Evolutionary conservation across 768 basidiomycete genomes (phyloP).

Genomic region (Coprinopsis cinerea): DNA sequence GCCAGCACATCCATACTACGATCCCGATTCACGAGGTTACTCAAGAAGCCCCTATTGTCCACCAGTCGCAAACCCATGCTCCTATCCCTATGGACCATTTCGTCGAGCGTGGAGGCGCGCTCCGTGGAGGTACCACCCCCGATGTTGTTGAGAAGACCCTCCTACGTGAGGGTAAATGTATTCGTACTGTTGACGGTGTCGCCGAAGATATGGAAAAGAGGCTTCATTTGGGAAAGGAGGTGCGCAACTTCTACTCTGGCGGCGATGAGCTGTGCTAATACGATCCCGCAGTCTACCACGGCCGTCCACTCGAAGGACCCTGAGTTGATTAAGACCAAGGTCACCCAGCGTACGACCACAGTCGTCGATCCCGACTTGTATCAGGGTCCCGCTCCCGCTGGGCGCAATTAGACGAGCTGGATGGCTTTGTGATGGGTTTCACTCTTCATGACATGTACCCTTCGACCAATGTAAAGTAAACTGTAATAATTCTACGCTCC

Average conservation of each 20-base stretch:
- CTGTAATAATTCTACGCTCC: too few species aligned
- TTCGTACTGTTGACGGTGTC: conserved; percentile 22
- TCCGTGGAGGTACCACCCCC: conserved; percentile 12
- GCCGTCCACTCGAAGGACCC: too few species aligned
- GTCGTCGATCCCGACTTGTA: conserved; percentile 1
- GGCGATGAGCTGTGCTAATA: too few species aligned
- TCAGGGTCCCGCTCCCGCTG: neutral
- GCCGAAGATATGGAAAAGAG: conserved; percentile 17
- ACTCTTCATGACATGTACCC: too few species aligned
- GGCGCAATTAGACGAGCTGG: neutral
- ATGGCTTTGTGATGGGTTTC: too few species aligned
- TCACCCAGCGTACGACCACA: conserved; percentile 1
- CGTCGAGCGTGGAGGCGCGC: conserved; percentile 19
- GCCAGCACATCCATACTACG: conserved; percentile 24
- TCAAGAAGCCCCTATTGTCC: conserved; percentile 32
- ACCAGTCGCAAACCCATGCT: conserved; percentile 28
- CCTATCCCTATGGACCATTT: conserved; percentile 30
- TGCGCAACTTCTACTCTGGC: neutral
- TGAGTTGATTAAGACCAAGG: conserved; percentile 2
- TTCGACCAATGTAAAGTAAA: too few species aligned
- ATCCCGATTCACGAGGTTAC: conserved; percentile 31
- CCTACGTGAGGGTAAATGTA: conserved; percentile 16
- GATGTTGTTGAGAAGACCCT: conserved; percentile 19
- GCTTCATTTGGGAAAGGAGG: conserved; percentile 12
- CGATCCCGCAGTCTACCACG: too few species aligned